Evolutionary conservation across 768 basidiomycete species (phyloP).

Genomic region (Pleurotus ostreatus): DNA sequence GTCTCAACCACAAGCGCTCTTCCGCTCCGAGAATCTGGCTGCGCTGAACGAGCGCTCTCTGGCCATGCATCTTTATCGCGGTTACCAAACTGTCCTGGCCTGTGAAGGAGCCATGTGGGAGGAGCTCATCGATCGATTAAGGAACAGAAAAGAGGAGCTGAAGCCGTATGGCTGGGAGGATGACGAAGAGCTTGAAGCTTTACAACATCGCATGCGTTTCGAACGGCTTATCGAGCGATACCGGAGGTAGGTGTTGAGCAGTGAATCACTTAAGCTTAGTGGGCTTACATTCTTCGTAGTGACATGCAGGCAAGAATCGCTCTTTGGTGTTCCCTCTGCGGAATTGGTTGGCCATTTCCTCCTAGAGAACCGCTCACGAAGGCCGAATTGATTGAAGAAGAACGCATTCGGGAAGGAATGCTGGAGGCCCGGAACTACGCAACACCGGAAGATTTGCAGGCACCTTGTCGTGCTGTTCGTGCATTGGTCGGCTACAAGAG

Average conservation of each 20-base stretch:
- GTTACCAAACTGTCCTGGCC: conserved; percentile 58
- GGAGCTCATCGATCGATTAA: conserved; percentile 58
- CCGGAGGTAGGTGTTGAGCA: conserved; percentile 35
- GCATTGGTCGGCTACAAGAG: conserved; percentile 58
- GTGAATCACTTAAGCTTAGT: neutral
- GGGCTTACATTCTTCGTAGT: conserved; percentile 25
- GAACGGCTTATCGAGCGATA: conserved; percentile 58
- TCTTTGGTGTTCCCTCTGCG: conserved; percentile 59
- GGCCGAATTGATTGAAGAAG: conserved; percentile 67
- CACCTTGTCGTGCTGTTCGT: conserved; percentile 56
- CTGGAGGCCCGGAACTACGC: conserved; percentile 51
- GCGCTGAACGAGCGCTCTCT: conserved; percentile 54
- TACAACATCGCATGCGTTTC: conserved; percentile 54
- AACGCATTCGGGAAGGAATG: conserved; percentile 57
- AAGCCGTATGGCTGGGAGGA: conserved; percentile 67
- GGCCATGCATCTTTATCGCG: conserved; percentile 67
- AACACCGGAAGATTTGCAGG: conserved; percentile 46
- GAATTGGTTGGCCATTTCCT: conserved; percentile 57
- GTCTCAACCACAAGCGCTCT: conserved; percentile 29
- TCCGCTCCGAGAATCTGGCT: conserved; percentile 38
- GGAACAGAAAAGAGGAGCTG: conserved; percentile 51
- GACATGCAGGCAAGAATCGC: conserved; percentile 65
- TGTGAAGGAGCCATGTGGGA: conserved; percentile 80
- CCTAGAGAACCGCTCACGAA: conserved; percentile 60
- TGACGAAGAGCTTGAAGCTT: conserved; percentile 56